Base-by-base conservation (phyloP, 2,329 filamentous ascomycete species). In the Colletotrichum tofieldiae region DNA sequence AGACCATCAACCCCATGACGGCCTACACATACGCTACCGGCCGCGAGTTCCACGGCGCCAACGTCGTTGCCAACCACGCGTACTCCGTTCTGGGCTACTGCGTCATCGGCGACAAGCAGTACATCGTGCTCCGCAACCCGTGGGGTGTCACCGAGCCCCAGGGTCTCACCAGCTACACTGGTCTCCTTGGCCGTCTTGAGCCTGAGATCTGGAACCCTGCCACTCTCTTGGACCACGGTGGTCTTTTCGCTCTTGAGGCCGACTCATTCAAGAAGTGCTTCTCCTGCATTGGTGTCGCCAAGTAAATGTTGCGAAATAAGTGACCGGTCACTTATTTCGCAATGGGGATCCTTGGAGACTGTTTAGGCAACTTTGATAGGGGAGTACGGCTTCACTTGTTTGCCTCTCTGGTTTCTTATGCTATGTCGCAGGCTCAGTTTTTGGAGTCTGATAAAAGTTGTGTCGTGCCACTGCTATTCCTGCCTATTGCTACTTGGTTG, bases 61-160 rank as follows among this genome's bases (percentile, higher is more conserved):
- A 85, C 76, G 75, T 85, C 14, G 84, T 84, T 7, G 83, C 82
- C 70, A 85, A 84, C 79, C 83, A 85, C 75, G 84, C 83, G 64
- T 85, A 85, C 80, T 83, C 82, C 43, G 78, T 85, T 16, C 81
- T 84, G 23, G 82, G 82, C 18, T 83, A 79, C 77, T 77, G 79
- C 54, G 75, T 78, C 62, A 73, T 79, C 56, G 83, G 81, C 29
- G 77, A 81, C 20, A 78, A 78, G 73, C 81, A 83, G 74, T 85
- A 84, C 78, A 78, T 84, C 62, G 82, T 85, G 66, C 76, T 84
- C 23, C 81, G 83, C 75, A 85, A 85, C 80, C 83, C 83, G 2
- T 85, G 82, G 82, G 83, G 83, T 43, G 80, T 84, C 51, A 83
- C 82, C 16, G 83, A 85, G 80, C 81, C 82, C 18, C 76, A 79